Percentiles rank a stretch among this genome's conserved stretches.
phyloP scores from a whole-genome alignment of 768 basidiomycete genomes.

The Panaeolus papilionaceus region DNA sequence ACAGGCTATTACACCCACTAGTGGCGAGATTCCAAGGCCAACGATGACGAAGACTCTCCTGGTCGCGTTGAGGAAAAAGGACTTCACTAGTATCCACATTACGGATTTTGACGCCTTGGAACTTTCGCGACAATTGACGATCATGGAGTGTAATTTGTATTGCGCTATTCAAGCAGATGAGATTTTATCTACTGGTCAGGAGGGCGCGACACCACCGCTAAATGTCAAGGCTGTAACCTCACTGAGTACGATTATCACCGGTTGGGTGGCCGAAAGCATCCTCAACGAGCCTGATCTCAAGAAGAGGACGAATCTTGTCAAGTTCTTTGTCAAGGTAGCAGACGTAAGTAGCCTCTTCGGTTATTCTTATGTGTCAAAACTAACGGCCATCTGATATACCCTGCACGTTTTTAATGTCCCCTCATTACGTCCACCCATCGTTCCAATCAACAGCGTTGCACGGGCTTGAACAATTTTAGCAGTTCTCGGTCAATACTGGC shows the following conservation, averaged over 20 bases:
- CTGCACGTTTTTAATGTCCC: background rate
- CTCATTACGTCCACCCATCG: slow-evolving; percentile 2
- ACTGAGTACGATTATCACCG: slow-evolving; percentile 91
- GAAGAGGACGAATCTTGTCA: slow-evolving; percentile 77
- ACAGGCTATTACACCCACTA: slow-evolving; percentile 40
- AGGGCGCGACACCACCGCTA: slow-evolving; percentile 62
- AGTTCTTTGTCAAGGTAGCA: slow-evolving; percentile 93
- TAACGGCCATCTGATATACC: slow-evolving; percentile 10
- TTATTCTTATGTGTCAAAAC: slow-evolving; percentile 13
- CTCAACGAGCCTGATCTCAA: slow-evolving; percentile 89
- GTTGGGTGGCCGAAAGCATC: slow-evolving; percentile 96
- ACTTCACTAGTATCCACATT: slow-evolving; percentile 65
- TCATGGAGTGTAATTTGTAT: slow-evolving; percentile 92
- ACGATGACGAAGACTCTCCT: slow-evolving; percentile 84
- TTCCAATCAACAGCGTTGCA: slow-evolving; percentile 69
- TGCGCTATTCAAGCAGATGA: slow-evolving; percentile 89
- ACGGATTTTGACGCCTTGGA: slow-evolving; percentile 96
- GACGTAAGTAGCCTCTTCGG: slow-evolving; percentile 62
- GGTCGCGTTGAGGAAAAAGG: slow-evolving; percentile 67
- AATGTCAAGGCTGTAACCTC: slow-evolving; percentile 87
- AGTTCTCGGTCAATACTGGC: slow-evolving; percentile 92
- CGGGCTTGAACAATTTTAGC: slow-evolving; percentile 85
- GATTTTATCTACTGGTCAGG: slow-evolving; percentile 83
- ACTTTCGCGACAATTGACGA: slow-evolving; percentile 90
- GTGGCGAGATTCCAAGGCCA: slow-evolving; percentile 82